These are phyloP conservation scores for Uronychia setigera DNA, from an alignment of 73 alveolate species.

Conservation along the genomic window DNA sequence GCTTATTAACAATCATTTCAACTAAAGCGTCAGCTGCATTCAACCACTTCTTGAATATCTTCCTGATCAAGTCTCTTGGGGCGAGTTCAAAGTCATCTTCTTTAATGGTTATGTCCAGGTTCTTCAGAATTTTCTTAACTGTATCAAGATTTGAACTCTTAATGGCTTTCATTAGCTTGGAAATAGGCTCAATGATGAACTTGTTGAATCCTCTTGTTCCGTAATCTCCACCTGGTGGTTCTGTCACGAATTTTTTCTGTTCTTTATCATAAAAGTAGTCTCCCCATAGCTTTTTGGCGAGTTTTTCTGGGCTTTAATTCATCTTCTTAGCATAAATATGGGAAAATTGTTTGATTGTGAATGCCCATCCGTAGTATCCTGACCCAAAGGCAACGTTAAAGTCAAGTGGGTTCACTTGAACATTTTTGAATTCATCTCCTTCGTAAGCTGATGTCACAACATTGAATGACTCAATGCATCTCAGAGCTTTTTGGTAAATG, in stretches of 20 bases:
- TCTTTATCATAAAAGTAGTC: slow-evolving; percentile 77
- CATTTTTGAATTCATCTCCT: slow-evolving; percentile 65
- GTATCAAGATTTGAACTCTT: slow-evolving; percentile 64
- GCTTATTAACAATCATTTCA: slow-evolving; percentile 83
- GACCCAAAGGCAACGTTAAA: slow-evolving; percentile 95
- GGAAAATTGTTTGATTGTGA: slow-evolving; percentile 89
- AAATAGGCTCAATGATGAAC: slow-evolving; percentile 89
- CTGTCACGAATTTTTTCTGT: slow-evolving; percentile 48
- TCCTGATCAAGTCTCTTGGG: slow-evolving; percentile 73
- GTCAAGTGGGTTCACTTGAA: slow-evolving; percentile 70
- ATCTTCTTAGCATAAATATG: slow-evolving; percentile 74
- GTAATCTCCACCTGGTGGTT: slow-evolving; percentile 31
- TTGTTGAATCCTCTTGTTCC: slow-evolving; percentile 90
- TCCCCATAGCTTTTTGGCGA: slow-evolving; percentile 90
- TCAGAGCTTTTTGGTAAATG: slow-evolving; percentile 76
- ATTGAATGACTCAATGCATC: slow-evolving; percentile 82
- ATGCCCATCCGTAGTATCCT: slow-evolving; percentile 96
- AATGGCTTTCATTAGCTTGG: slow-evolving; percentile 62
- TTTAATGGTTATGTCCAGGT: slow-evolving; percentile 63
- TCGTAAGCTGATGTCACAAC: slow-evolving; percentile 79
- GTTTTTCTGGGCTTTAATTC: slow-evolving; percentile 61
- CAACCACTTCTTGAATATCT: slow-evolving; percentile 86
- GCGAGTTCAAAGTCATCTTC: slow-evolving; percentile 64
- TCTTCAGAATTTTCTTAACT: slow-evolving; percentile 50
- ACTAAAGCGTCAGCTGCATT: slow-evolving; percentile 91